A percentile compares a stretch with the other conserved stretches of the same genome.
These are phyloP conservation scores for Neurospora tetraspora DNA, from an alignment of 495 filamentous ascomycete species.

Conservation along the genomic window DNA sequence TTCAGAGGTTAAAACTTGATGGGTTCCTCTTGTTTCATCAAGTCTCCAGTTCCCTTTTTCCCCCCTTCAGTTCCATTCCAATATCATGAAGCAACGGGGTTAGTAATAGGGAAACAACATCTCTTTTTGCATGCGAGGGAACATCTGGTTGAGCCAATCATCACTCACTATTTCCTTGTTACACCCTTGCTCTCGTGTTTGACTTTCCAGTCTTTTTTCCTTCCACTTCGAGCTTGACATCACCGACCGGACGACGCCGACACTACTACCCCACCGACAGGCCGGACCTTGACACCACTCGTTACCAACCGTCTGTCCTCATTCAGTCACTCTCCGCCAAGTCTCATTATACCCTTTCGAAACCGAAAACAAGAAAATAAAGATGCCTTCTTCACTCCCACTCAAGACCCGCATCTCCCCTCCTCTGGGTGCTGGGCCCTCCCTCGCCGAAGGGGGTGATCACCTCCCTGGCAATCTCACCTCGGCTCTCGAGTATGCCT, in stretches of 20 bases:
- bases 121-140: neutral
- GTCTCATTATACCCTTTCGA: neutral
- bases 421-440: conserved; percentile 44
- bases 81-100: neutral
- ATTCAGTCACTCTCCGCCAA: neutral
- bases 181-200: neutral
- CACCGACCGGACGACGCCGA: neutral
- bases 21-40: neutral
- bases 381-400: conserved; percentile 15
- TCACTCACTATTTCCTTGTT: neutral
- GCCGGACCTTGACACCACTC: neutral
- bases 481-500: conserved; percentile 41
- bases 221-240: neutral
- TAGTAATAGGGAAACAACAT: neutral
- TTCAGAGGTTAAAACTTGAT: neutral
- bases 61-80: neutral
- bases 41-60: neutral
- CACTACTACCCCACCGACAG: neutral
- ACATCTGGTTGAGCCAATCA: neutral
- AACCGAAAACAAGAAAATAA: neutral
- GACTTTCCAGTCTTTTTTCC: neutral
- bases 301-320: neutral
- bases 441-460: conserved; percentile 34
- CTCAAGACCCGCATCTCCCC: conserved; percentile 42
- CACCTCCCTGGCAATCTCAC: conserved; percentile 35